A percentile compares a stretch with the other conserved stretches of the same genome.
These are phyloP conservation scores for Ambrosiella cleistominuta DNA, from an alignment of 2,329 filamentous ascomycete genomes.

Conservation along the genomic window DNA sequence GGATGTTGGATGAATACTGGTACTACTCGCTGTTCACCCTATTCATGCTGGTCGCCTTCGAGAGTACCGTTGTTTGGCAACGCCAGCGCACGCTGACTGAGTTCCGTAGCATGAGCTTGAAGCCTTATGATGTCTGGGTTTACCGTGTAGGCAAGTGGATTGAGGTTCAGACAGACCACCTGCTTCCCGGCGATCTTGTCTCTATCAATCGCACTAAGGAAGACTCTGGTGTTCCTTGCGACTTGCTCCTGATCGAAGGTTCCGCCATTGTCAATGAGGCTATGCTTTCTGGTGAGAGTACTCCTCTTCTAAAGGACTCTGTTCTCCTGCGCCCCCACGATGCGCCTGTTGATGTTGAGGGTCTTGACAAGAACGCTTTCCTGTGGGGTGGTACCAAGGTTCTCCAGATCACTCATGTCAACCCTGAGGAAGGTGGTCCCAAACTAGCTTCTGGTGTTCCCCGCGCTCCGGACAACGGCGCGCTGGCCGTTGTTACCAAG, in stretches of 20 bases:
- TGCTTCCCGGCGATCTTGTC: slow-evolving; percentile 83
- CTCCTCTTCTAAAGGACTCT: slow-evolving; percentile 89
- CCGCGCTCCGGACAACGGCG: slow-evolving; percentile 78
- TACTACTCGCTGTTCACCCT: slow-evolving; percentile 98
- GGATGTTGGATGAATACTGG: slow-evolving; percentile 99
- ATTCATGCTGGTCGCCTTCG: slow-evolving; percentile 94
- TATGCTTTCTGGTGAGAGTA: slow-evolving; percentile 97
- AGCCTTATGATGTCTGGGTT: slow-evolving; percentile 89
- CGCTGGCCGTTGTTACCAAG: slow-evolving; percentile 85
- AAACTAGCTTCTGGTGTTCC: slow-evolving; percentile 61
- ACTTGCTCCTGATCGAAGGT: slow-evolving; percentile 89
- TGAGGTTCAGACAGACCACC: slow-evolving; percentile 74
- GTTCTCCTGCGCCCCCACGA: slow-evolving; percentile 76
- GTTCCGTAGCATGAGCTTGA: slow-evolving; percentile 98
- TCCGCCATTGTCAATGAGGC: slow-evolving; percentile 97
- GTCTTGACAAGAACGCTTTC: slow-evolving; percentile 90
- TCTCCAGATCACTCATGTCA: slow-evolving; percentile 81
- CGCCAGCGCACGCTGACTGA: slow-evolving; percentile 87
- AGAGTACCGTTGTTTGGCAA: slow-evolving; percentile 98
- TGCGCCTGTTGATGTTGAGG: slow-evolving; percentile 67
- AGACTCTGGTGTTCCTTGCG: slow-evolving; percentile 89
- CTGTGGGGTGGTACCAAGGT: slow-evolving; percentile 97
- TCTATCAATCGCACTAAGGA: slow-evolving; percentile 91
- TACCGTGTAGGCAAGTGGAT: slow-evolving; percentile 77
- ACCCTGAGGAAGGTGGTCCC: slow-evolving; percentile 53